phyloP scores from a whole-genome alignment of 2,329 filamentous ascomycete genomes.

The Cladophialophora bantiana region DNA sequence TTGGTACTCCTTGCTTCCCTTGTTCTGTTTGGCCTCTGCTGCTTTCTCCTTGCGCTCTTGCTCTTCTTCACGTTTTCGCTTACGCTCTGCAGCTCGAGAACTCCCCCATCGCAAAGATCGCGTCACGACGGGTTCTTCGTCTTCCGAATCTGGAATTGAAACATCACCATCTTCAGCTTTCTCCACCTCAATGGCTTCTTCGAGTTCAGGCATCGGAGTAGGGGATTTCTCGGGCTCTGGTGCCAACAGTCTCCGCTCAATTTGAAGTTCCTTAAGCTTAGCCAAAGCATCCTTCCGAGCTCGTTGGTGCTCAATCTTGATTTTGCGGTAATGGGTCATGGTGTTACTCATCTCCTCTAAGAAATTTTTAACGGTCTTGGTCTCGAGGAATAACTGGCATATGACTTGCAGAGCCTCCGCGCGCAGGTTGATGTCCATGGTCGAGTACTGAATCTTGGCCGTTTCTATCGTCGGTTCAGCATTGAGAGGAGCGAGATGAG shows the following conservation, averaged over 20 bases:
- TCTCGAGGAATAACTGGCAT: constrained; percentile 83
- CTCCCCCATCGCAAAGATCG: constrained; percentile 67
- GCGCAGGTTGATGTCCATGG: constrained; percentile 82
- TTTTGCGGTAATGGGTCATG: constrained; percentile 93
- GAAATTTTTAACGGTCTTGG: constrained; percentile 83
- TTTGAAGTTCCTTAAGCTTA: constrained; percentile 55
- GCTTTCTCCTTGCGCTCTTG: constrained; percentile 73
- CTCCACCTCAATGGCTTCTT: constrained; percentile 62
- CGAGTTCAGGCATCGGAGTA: constrained; percentile 52
- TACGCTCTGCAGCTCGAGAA: constrained; percentile 74
- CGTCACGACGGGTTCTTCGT: constrained; percentile 67
- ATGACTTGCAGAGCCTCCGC: constrained; percentile 83
- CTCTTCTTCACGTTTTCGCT: constrained; percentile 78
- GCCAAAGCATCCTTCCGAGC: constrained; percentile 68
- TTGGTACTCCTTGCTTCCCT: constrained; percentile 86
- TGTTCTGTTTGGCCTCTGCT: constrained; percentile 70
- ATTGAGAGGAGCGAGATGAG: constrained; percentile 79
- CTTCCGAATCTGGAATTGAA: constrained; percentile 65
- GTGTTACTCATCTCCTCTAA: constrained; percentile 91
- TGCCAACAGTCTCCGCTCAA: constrained; percentile 56
- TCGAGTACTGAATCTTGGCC: constrained; percentile 73
- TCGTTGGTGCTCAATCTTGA: constrained; percentile 91
- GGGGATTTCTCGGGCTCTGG: constrained; percentile 55
- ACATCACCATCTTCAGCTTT: constrained; percentile 57
- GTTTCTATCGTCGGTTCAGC: constrained; percentile 77